These are phyloP conservation scores for Ogataea neopini DNA, from an alignment of 805 yeast species.

Conservation along the genomic window DNA sequence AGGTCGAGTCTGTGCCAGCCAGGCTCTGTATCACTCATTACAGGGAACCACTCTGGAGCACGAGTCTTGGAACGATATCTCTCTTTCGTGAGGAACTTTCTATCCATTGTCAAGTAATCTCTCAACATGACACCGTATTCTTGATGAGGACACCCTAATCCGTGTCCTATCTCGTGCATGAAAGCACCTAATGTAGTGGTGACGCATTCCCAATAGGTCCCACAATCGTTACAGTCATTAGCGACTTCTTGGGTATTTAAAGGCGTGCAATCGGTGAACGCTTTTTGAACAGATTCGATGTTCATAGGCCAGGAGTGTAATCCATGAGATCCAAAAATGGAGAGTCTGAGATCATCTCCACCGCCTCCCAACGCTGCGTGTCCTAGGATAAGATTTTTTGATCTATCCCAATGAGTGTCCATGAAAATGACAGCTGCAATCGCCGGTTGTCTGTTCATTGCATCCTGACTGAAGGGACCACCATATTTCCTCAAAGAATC, in stretches of 20 bases:
- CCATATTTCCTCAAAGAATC: conserved; percentile 66
- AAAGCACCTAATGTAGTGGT: conserved; percentile 90
- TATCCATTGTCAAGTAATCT: conserved; percentile 76
- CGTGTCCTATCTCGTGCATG: conserved; percentile 93
- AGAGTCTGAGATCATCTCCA: conserved; percentile 64
- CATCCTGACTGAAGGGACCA: conserved; percentile 47
- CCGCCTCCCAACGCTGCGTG: conserved; percentile 98
- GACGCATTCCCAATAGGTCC: conserved; percentile 87
- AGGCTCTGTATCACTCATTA: conserved; percentile 65
- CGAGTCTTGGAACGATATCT: conserved; percentile 53
- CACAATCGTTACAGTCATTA: conserved; percentile 82
- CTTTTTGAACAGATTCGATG: conserved; percentile 65
- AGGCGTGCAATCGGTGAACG: conserved; percentile 71
- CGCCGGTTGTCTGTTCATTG: conserved; percentile 44
- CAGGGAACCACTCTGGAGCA: conserved; percentile 48
- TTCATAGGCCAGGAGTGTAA: conserved; percentile 90
- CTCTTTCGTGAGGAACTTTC: conserved; percentile 80
- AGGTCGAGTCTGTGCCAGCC: conserved; percentile 86
- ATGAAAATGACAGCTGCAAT: conserved; percentile 85
- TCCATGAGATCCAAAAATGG: conserved; percentile 94
- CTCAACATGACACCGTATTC: conserved; percentile 87
- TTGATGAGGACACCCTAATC: conserved; percentile 90
- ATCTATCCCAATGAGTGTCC: conserved; percentile 82
- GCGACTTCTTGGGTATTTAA: conserved; percentile 74
- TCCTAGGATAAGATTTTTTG: conserved; percentile 59